Percentiles rank a stretch among this genome's conserved stretches.
Conservation (phyloP, 73 alveolate genomes). For the Breviolum minutum region DNA sequence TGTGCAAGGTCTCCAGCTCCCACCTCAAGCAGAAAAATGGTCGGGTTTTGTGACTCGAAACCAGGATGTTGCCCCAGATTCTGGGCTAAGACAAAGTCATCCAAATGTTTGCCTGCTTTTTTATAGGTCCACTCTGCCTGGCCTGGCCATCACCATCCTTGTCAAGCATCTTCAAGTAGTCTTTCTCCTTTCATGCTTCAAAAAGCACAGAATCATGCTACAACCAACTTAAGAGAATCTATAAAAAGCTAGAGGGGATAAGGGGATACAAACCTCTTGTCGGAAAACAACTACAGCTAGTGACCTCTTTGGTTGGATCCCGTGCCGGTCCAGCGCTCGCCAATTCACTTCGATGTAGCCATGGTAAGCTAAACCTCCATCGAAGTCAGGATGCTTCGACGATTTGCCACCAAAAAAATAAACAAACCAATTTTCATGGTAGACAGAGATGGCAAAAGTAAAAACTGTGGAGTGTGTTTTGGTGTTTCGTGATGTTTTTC, state of each 20-base stretch:
- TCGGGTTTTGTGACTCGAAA: too few species aligned
- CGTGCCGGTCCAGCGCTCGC: conserved; percentile 39
- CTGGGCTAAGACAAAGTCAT: neutral
- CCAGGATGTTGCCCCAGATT: too few species aligned
- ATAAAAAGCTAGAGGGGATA: neutral
- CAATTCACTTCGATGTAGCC: conserved; percentile 89
- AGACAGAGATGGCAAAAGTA: too few species aligned
- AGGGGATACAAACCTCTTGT: neutral
- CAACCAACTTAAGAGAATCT: neutral
- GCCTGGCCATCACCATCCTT: conserved; percentile 80
- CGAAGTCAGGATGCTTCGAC: too few species aligned
- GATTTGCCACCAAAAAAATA: too few species aligned
- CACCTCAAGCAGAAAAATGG: conserved; percentile 21
- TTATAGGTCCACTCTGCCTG: neutral
- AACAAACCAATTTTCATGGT: too few species aligned
- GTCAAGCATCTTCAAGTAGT: conserved; percentile 64
- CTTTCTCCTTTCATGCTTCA: conserved; percentile 14
- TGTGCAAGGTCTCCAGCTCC: conserved; percentile 83
- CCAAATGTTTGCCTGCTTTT: neutral
- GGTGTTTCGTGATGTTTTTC: too few species aligned
- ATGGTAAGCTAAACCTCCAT: conserved; percentile 47
- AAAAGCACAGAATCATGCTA: neutral
- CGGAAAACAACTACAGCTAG: too few species aligned
- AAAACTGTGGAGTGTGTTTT: too few species aligned
- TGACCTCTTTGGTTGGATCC: neutral